A percentile compares a stretch with the other conserved stretches of the same genome.
phyloP scores from a whole-genome alignment of 352 stramenopile genomes.

The Globisporangium cederbergense region DNA sequence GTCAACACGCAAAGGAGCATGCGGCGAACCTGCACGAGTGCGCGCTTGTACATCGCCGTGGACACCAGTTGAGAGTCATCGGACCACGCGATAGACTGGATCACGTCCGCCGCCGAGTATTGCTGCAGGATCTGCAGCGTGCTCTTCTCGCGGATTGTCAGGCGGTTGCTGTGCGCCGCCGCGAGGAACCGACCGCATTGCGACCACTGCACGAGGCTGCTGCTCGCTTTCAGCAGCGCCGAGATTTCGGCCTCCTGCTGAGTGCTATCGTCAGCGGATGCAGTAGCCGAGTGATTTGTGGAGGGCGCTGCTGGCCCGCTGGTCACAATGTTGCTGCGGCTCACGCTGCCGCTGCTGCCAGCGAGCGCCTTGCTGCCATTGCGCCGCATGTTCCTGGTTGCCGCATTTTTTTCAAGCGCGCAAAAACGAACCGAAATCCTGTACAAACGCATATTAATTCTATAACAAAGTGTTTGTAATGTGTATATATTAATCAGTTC shows the following conservation, averaged over 20 bases:
- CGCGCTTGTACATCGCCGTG: conserved; percentile 63
- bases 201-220: conserved; percentile 67
- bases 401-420: background rate
- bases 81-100: conserved; percentile 61
- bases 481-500: background rate
- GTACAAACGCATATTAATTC: background rate
- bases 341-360: background rate
- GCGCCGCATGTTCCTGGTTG: background rate
- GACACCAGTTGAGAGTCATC: conserved; percentile 64
- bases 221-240: conserved; percentile 41
- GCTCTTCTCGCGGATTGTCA: conserved; percentile 49
- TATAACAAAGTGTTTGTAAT: background rate
- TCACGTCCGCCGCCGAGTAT: conserved; percentile 46
- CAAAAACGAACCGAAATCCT: conserved; percentile 1
- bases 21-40: conserved; percentile 44
- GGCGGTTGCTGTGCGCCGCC: conserved; percentile 40
- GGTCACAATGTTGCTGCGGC: background rate
- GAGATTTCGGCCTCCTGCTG: conserved; percentile 41
- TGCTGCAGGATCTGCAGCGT: conserved; percentile 66
- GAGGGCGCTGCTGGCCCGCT: background rate
- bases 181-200: conserved; percentile 57
- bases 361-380: background rate
- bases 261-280: background rate
- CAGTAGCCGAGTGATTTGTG: too few species aligned
- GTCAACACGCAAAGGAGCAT: background rate